A percentile compares a stretch with the other conserved stretches of the same genome.
These are phyloP conservation scores for Vinca major DNA, from an alignment of 305 asterid species.

Conservation along the genomic window DNA sequence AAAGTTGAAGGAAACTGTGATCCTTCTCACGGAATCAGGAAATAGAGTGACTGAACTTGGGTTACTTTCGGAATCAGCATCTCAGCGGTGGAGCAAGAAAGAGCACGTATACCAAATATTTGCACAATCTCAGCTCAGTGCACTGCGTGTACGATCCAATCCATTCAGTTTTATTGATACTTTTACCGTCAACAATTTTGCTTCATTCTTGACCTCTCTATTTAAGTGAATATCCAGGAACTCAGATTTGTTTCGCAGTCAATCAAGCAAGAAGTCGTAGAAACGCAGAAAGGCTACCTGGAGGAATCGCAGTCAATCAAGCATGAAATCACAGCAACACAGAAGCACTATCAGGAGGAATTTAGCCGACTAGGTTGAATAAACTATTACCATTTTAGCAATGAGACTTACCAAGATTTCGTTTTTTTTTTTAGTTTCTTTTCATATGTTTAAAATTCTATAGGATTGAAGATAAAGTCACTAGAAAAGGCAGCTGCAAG, in stretches of 20 bases:
- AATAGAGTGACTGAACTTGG: slow-evolving; percentile 49
- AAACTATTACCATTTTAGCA: neutral
- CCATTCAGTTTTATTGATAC: neutral
- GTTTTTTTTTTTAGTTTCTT: neutral
- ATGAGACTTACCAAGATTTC: neutral
- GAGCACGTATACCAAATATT: slow-evolving; percentile 44
- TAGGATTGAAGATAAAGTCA: slow-evolving; percentile 47
- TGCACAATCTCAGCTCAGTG: slow-evolving; percentile 71
- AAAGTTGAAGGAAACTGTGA: slow-evolving; percentile 31
- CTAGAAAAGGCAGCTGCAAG: slow-evolving; percentile 56
- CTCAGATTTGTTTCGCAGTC: slow-evolving; percentile 62
- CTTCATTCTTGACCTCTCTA: slow-evolving; percentile 3
- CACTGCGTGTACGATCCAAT: slow-evolving; percentile 51
- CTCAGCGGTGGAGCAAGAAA: slow-evolving; percentile 52
- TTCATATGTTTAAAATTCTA: slow-evolving; percentile 1
- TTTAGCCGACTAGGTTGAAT: slow-evolving; percentile 45
- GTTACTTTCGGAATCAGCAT: slow-evolving; percentile 30
- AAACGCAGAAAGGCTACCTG: slow-evolving; percentile 48
- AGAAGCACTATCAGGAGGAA: slow-evolving; percentile 52
- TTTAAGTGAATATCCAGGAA: slow-evolving; percentile 39
- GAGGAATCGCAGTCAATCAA: slow-evolving; percentile 53
- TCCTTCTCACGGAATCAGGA: slow-evolving; percentile 29
- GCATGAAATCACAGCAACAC: slow-evolving; percentile 59
- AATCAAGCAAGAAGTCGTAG: slow-evolving; percentile 58
- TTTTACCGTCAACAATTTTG: neutral